Conservation (phyloP, 2,329 filamentous ascomycete species). For the Arachnomyces sp. region DNA sequence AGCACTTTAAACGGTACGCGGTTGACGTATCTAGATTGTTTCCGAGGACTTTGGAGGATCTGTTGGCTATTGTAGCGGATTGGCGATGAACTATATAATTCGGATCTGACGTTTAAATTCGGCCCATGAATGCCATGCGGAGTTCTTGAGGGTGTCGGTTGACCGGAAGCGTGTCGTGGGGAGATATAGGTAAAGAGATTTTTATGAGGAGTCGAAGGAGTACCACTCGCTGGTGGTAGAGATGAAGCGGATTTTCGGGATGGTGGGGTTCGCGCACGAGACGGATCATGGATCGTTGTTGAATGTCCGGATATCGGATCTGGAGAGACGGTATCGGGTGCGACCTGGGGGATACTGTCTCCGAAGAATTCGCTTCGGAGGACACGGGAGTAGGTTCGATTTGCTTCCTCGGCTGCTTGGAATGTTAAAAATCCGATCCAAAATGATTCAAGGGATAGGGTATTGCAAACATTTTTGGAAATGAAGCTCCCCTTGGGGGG, state of each 20-base stretch:
- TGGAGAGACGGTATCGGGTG: constrained; percentile 55
- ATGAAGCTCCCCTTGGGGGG: constrained; percentile 80
- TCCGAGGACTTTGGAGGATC: constrained; percentile 82
- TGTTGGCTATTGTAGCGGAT: constrained; percentile 88
- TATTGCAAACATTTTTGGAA: constrained; percentile 73
- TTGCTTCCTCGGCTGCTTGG: constrained; percentile 73
- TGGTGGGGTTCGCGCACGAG: constrained; percentile 73
- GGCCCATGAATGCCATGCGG: constrained; percentile 73
- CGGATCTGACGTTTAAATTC: constrained; percentile 80
- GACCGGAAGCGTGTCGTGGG: constrained; percentile 63
- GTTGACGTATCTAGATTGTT: constrained; percentile 80
- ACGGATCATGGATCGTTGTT: constrained; percentile 53
- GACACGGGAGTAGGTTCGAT: constrained; percentile 80
- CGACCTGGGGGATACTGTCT: constrained; percentile 72
- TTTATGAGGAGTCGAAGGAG: constrained; percentile 92
- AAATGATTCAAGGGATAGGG: constrained; percentile 6
- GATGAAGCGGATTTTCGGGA: constrained; percentile 52
- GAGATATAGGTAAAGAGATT: constrained; percentile 92
- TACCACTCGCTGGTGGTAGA: constrained; percentile 63
- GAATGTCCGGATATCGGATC: constrained; percentile 42
- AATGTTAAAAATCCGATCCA: constrained; percentile 13
- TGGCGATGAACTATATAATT: constrained; percentile 91
- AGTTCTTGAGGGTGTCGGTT: constrained; percentile 80
- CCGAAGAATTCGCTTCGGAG: constrained; percentile 90
- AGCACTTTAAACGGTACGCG: constrained; percentile 98